These are phyloP conservation scores for Ogataea angusta DNA, from an alignment of 805 yeast species.

Conservation along the genomic window DNA sequence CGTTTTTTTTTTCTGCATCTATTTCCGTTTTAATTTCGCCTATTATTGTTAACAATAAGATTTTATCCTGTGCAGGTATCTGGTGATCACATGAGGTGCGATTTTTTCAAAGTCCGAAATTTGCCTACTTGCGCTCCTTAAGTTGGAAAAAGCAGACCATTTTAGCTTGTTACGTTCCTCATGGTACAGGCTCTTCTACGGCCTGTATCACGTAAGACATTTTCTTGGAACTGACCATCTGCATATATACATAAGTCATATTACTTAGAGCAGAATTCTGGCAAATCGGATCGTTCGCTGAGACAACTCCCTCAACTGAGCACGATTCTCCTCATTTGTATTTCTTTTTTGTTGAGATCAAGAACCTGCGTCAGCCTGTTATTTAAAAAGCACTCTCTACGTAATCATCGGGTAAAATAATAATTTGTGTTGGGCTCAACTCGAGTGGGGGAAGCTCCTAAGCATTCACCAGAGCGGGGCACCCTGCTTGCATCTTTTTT, in stretches of 20 bases:
- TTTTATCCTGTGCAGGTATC: conserved; percentile 1
- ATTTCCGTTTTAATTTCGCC: conserved; percentile 4
- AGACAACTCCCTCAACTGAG: neutral
- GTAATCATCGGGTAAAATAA: neutral
- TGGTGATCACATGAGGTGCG: neutral
- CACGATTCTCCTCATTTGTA: conserved; percentile 3
- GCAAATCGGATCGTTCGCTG: too few species aligned
- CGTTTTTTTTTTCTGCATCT: conserved; percentile 1
- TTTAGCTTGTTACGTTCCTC: neutral
- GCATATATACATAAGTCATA: too few species aligned
- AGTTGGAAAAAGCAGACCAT: neutral
- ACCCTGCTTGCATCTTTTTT: too few species aligned
- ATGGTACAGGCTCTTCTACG: neutral
- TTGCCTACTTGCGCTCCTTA: neutral
- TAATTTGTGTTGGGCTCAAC: neutral
- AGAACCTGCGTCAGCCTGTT: conserved; percentile 5
- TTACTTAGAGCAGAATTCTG: too few species aligned
- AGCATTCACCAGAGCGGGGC: too few species aligned
- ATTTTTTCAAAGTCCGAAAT: conserved; percentile 6
- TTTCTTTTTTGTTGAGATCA: conserved; percentile 9
- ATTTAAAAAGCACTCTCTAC: neutral
- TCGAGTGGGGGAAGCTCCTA: too few species aligned
- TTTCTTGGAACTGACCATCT: neutral
- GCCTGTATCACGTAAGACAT: neutral
- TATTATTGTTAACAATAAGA: conserved; percentile 8